Evolutionary conservation across 352 stramenopile species (phyloP), one percentile per base, ranked within the genome.

Genomic region (Globisporangium recalcitrans): DNA sequence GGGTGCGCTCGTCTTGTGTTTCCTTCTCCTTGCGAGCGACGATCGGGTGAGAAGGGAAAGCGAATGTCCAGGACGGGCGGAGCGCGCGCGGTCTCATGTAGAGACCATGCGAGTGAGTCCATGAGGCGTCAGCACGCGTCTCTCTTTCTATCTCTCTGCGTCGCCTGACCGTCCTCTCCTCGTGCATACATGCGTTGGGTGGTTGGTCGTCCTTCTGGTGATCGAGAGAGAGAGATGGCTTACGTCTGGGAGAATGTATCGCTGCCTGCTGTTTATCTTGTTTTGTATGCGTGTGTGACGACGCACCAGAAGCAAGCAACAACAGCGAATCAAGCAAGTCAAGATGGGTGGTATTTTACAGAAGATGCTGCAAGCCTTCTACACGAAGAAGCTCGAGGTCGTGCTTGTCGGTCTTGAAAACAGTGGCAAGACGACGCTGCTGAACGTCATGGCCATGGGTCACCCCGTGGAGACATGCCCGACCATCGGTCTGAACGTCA

Each of bases 401-500:
- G 96, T 98, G 58, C 84, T 99, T n/a, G 96, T 99, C 51, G 96
- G 96, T 31, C 87, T 99, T 47, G 95, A 98, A 67, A 98, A 98
- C 65, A 98, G 90, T 88, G 95, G 96, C 69, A 98, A 98, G 72
- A 98, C 95, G 36, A 99, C 95, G 52, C 80, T 98, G 61, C 71
- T 98, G 54, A 98, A 97, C 62, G 96, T 98, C 29, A 95, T 98
- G 72, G 91, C 96, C 49, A 97, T 98, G 87, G 96, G 96, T 24
- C 80, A 96, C 71, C 88, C 95, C 21, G 93, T 98, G 42, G 95
- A 98, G 75, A 99, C 96, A 29, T 96, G 95, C 56, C 95, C 95
- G n/a, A 99, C 96, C 29, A 98, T 99, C 70, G 96, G 96, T 51
- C 76, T 99, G 44, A 98, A 98, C 74, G 96, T 99, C 51, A 98